Percentiles rank a stretch among this genome's conserved stretches.
phyloP scores from a whole-genome alignment of 805 yeast species.

The Yarrowia divulgata region DNA sequence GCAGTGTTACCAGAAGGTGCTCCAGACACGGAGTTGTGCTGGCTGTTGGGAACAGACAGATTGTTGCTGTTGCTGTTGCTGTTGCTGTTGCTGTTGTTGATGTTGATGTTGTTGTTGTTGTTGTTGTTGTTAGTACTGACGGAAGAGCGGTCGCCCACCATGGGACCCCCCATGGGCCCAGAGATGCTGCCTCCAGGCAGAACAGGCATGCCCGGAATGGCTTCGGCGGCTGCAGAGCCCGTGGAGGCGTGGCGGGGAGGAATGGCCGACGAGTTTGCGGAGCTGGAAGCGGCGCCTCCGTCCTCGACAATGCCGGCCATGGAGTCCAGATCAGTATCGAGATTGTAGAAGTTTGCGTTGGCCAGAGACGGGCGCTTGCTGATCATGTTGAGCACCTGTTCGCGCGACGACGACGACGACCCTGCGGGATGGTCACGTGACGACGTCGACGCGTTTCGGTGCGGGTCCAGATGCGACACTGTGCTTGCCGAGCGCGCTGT shows the following conservation, averaged over 20 bases:
- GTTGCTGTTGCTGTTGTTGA: not conserved
- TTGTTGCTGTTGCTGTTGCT: not conserved
- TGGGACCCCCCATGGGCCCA: constrained; percentile 29
- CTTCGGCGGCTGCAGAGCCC: constrained; percentile 14
- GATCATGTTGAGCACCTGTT: constrained; percentile 32
- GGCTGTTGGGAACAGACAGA: not conserved
- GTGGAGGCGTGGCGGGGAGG: constrained; percentile 15
- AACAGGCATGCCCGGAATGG: constrained; percentile 39
- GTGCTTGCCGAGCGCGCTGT: constrained; percentile 22
- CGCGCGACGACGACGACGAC: constrained; percentile 29
- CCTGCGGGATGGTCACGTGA: constrained; percentile 15
- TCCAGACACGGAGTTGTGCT: not conserved
- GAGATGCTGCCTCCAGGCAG: constrained; percentile 31
- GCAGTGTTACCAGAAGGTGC: not conserved
- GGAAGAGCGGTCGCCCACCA: constrained; percentile 42
- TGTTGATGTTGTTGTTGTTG: not conserved
- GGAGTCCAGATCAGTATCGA: constrained; percentile 59
- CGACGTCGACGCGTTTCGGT: constrained; percentile 10
- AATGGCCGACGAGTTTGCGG: not conserved
- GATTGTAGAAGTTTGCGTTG: constrained; percentile 42
- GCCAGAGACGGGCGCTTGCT: constrained; percentile 20
- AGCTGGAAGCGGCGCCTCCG: not conserved
- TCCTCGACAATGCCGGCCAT: constrained; percentile 58
- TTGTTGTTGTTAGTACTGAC: constrained; percentile 9
- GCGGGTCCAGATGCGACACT: constrained; percentile 32